A percentile compares a stretch with the other conserved stretches of the same genome.
Evolutionary conservation across 257 asterid genomes (phyloP).

Genomic region (Nicotiana obtusifolia): DNA sequence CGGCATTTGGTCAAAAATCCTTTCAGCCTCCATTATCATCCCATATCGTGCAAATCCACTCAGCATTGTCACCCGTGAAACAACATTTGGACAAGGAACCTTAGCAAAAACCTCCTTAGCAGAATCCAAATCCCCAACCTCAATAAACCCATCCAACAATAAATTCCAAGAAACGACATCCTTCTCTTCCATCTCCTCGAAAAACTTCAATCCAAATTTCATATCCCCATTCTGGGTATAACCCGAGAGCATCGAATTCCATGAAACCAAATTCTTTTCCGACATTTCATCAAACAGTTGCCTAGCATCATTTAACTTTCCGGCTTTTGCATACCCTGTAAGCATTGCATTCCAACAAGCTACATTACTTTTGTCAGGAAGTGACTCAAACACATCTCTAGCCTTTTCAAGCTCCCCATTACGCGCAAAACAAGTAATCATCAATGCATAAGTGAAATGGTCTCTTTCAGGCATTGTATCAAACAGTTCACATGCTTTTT

Average conservation of each 20-base stretch:
- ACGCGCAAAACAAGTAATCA: slow-evolving; percentile 37
- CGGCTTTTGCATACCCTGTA: slow-evolving; percentile 31
- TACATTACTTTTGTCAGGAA: slow-evolving; percentile 25
- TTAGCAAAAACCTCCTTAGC: slow-evolving; percentile 22
- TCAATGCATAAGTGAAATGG: slow-evolving; percentile 36
- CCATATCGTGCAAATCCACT: slow-evolving; percentile 30
- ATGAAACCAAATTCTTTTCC: slow-evolving; percentile 25
- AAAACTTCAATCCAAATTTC: slow-evolving; percentile 25
- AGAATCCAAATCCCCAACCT: slow-evolving; percentile 25
- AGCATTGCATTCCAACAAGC: slow-evolving; percentile 52
- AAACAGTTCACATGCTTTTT: slow-evolving; percentile 29
- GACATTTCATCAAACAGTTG: slow-evolving; percentile 29
- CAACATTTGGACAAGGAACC: slow-evolving; percentile 26
- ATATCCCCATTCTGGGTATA: slow-evolving; percentile 30
- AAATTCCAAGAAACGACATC: slow-evolving; percentile 32
- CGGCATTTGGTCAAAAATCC: slow-evolving; percentile 23
- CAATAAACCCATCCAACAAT: slow-evolving; percentile 25
- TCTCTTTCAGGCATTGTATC: slow-evolving; percentile 37
- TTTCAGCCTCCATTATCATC: slow-evolving; percentile 20
- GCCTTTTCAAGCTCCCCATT: slow-evolving; percentile 26
- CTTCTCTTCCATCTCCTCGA: slow-evolving; percentile 27
- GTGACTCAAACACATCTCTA: slow-evolving; percentile 26
- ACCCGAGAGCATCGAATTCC: slow-evolving; percentile 35
- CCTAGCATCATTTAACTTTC: slow-evolving; percentile 30
- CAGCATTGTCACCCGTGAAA: slow-evolving; percentile 34